Percentiles rank a stretch among this genome's conserved stretches.
These are phyloP conservation scores for Lasiodiplodia sp. DNA, from an alignment of 2,329 filamentous ascomycete species.

Conservation along the genomic window DNA sequence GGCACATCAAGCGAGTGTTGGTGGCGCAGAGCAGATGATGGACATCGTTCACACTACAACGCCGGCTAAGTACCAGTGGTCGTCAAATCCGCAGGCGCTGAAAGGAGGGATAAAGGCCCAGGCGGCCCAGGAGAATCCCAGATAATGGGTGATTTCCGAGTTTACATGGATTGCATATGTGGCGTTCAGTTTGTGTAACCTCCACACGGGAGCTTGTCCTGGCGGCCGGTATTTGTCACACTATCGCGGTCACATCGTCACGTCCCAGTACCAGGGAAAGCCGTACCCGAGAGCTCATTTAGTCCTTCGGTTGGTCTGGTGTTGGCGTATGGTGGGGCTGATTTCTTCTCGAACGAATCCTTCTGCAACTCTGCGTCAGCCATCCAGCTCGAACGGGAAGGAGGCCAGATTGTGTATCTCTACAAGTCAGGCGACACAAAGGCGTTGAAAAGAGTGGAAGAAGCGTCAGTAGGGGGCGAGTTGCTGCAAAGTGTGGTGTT, in stretches of 20 bases:
- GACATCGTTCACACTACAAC: background rate
- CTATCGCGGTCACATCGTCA: conserved; percentile 21
- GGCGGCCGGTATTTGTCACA: conserved; percentile 22
- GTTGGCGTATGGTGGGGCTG: background rate
- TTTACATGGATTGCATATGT: conserved; percentile 13
- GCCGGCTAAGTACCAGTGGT: background rate
- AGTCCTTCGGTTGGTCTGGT: conserved; percentile 2
- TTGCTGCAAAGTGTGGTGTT: background rate
- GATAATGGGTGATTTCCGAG: conserved; percentile 1
- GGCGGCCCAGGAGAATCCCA: background rate
- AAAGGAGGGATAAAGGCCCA: background rate
- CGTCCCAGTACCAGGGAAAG: conserved; percentile 25
- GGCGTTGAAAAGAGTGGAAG: background rate
- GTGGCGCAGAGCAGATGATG: conserved; percentile 26
- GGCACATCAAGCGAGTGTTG: background rate
- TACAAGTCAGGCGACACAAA: conserved; percentile 2
- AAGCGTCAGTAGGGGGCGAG: background rate
- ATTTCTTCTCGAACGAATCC: conserved; percentile 23
- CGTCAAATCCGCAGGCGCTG: background rate
- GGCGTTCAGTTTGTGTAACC: conserved; percentile 8
- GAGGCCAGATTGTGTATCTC: conserved; percentile 7
- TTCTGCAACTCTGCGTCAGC: conserved; percentile 16
- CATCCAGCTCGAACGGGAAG: conserved; percentile 16
- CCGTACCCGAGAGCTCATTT: conserved; percentile 6
- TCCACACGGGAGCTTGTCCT: conserved; percentile 12